A percentile compares a stretch with the other conserved stretches of the same genome.
Evolutionary conservation across 176 grass and related monocot genomes (phyloP).

Genomic region (Oryza rufipogon): DNA sequence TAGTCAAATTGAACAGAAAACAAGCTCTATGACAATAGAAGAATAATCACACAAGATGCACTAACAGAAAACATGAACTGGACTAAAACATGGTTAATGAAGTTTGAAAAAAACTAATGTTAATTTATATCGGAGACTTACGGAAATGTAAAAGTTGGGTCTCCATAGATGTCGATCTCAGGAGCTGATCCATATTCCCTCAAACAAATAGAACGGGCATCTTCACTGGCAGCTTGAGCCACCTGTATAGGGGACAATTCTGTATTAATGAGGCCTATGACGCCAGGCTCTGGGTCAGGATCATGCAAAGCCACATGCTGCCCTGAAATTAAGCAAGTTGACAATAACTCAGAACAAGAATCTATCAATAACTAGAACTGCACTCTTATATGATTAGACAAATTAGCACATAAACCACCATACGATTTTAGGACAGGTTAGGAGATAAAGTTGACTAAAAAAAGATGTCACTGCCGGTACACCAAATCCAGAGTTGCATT

Average conservation of each 20-base stretch:
- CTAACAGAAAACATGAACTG: neutral
- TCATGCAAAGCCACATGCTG: constrained; percentile 97
- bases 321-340: constrained; percentile 55
- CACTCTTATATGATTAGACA: neutral
- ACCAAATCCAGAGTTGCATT: constrained; percentile 29
- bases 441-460: neutral
- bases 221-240: constrained; percentile 78
- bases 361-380: constrained; percentile 16
- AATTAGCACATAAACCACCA: neutral
- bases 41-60: neutral
- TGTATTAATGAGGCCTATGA: constrained; percentile 89
- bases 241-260: constrained; percentile 77
- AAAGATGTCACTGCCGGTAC: constrained; percentile 3
- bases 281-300: constrained; percentile 68
- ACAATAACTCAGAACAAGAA: constrained; percentile 16
- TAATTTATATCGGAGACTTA: constrained; percentile 48
- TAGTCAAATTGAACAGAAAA: constrained; percentile 4
- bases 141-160: constrained; percentile 88
- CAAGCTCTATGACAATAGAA: neutral
- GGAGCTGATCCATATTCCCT: constrained; percentile 91
- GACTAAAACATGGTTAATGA: neutral
- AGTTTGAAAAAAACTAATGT: neutral
- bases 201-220: constrained; percentile 85
- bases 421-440: constrained; percentile 4
- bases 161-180: constrained; percentile 88